Evolutionary conservation across 2,329 filamentous ascomycete species (phyloP).

Genomic region (Trichoderma atrobrunneum): DNA sequence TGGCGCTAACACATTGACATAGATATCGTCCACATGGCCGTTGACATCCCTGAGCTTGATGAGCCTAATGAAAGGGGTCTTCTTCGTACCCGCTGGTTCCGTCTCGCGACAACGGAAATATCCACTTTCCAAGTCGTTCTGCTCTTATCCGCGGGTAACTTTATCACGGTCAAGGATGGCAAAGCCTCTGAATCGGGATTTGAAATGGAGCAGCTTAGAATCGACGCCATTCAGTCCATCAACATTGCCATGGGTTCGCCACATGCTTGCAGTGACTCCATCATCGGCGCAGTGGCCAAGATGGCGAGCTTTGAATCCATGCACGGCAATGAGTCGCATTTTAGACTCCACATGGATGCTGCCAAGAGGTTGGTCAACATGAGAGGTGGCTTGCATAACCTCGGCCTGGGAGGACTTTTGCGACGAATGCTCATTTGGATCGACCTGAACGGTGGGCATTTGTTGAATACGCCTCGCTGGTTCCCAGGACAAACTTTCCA

Average conservation of each 20-base stretch:
- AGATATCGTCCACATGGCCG: slow-evolving; percentile 31
- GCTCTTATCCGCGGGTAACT: slow-evolving; percentile 31
- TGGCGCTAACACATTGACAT: background rate
- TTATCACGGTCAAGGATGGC: slow-evolving; percentile 22
- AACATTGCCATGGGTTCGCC: slow-evolving; percentile 36
- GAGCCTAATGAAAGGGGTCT: slow-evolving; percentile 27
- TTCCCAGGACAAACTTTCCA: slow-evolving; percentile 32
- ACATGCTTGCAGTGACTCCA: slow-evolving; percentile 36
- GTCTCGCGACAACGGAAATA: slow-evolving; percentile 26
- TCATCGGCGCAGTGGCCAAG: slow-evolving; percentile 48
- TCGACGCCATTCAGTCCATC: slow-evolving; percentile 43
- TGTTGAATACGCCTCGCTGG: slow-evolving; percentile 33
- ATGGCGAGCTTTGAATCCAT: slow-evolving; percentile 54
- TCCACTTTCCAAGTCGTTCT: slow-evolving; percentile 29
- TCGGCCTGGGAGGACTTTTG: slow-evolving; percentile 46
- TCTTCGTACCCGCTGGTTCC: slow-evolving; percentile 30
- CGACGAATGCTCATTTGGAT: slow-evolving; percentile 48
- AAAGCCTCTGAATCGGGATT: slow-evolving; percentile 17
- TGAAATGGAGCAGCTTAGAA: slow-evolving; percentile 41
- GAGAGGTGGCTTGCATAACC: slow-evolving; percentile 41
- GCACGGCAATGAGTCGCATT: slow-evolving; percentile 42
- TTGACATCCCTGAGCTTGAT: slow-evolving; percentile 32
- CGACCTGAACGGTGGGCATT: slow-evolving; percentile 41
- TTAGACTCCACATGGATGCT: slow-evolving; percentile 47
- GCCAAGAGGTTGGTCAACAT: slow-evolving; percentile 42